Evolutionary conservation across 2,329 filamentous ascomycete species (phyloP), one percentile per base, ranked within the genome.

Genomic region (Pestalotiopsis sp.): DNA sequence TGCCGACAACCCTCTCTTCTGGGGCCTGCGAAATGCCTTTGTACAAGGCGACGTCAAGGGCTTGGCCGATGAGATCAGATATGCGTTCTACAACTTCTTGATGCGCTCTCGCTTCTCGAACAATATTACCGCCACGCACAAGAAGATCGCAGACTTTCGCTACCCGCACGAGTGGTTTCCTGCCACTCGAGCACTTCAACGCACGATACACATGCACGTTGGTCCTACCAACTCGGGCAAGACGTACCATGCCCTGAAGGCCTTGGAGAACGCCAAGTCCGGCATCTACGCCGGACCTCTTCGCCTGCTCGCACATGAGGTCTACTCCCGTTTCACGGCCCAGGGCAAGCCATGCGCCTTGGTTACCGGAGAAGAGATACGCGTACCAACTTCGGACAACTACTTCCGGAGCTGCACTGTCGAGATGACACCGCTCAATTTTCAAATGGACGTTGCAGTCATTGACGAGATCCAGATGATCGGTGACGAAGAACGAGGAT

Each of bases 381-480:
- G 93, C 66, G 81, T 92, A 9, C 90, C 93, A 0, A 82, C 86
- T 11, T 81, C 83, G 1, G 83, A 90, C 65, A 81, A 81, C 4
- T 86, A 85, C 70, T 91, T 97, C 76, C 87, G 87, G 68, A 95
- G 94, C 77, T 98, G 96, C 77, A 99, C 96, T 0, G 96, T 99
- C 3, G 96, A 99, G 79, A 99, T 99, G 88, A 81, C 86, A 7
- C 87, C 87, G 1, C 77, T 85, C n/a, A 86, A 82, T 73, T 72
- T 81, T 4, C 78, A 79, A 2, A 89, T 93, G 38, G 95, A 98
- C 57, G 95, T 99, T 45, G 95, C 94, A 1, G 95, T 99, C 73
- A 95, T 99, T 71, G 96, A 99, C 77, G 96, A 99, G 82, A 98
- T 99, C 68, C 96, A 99, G 81, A 98, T 99, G 96, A 94, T 99